These are phyloP conservation scores for Tubosaeta sp. DNA, from an alignment of 768 basidiomycete genomes.

Conservation along the genomic window DNA sequence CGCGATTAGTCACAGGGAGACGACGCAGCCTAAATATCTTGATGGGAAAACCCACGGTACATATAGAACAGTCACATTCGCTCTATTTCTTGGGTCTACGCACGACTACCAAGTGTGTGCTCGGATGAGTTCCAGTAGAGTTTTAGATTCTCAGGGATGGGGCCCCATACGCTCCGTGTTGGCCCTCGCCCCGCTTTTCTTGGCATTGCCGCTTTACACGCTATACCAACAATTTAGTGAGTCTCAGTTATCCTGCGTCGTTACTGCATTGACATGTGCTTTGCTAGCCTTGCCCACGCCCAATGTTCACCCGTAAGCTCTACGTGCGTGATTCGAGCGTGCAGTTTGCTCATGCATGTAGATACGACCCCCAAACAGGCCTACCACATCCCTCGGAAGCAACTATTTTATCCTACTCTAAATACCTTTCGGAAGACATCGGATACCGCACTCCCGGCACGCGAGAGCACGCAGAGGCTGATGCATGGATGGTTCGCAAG, in stretches of 20 bases:
- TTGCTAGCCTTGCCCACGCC: constrained; percentile 54
- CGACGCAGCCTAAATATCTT: neutral
- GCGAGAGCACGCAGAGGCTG: constrained; percentile 79
- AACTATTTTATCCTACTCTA: constrained; percentile 59
- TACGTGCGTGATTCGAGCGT: neutral
- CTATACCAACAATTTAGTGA: constrained; percentile 47
- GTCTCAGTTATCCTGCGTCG: constrained; percentile 11
- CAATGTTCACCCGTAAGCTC: constrained; percentile 47
- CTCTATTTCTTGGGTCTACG: neutral
- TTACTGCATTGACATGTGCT: neutral
- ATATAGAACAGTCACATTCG: neutral
- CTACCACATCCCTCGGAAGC: constrained; percentile 71
- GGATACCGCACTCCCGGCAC: constrained; percentile 93
- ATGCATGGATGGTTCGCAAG: constrained; percentile 73
- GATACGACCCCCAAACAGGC: constrained; percentile 47
- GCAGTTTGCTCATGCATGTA: constrained; percentile 2
- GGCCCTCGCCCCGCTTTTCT: constrained; percentile 49
- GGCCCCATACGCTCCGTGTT: constrained; percentile 58
- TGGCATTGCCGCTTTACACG: constrained; percentile 46
- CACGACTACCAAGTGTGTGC: neutral
- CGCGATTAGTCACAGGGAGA: neutral
- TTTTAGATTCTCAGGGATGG: constrained; percentile 35
- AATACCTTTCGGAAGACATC: constrained; percentile 76
- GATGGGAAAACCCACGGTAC: neutral
- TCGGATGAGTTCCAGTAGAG: constrained; percentile 5